A percentile compares a stretch with the other conserved stretches of the same genome.
These are phyloP conservation scores for Zymoseptoria tritici DNA, from an alignment of 2,329 filamentous ascomycete species.

Conservation along the genomic window DNA sequence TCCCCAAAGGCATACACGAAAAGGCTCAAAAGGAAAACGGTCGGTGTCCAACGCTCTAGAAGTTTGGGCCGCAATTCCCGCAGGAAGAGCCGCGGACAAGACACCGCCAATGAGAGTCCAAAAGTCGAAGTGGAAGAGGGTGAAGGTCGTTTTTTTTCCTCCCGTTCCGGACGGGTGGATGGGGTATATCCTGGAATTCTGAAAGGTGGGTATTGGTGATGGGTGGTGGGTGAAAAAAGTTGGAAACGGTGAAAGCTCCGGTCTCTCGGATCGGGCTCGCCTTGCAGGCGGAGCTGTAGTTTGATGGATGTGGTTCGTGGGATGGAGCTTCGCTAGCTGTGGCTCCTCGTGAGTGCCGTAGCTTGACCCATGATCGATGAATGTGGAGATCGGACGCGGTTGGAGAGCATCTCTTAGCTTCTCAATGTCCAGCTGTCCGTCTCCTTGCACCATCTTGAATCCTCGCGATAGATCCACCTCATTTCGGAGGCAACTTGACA, in stretches of 20 bases:
- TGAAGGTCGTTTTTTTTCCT: not conserved
- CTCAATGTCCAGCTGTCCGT: not conserved
- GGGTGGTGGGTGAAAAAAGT: not conserved
- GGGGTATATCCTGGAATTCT: not conserved
- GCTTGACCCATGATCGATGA: not conserved
- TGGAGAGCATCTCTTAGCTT: not conserved
- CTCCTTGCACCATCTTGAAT: not conserved
- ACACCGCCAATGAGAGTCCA: no score
- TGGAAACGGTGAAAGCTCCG: not conserved
- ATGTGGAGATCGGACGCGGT: not conserved
- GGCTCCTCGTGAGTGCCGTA: not conserved
- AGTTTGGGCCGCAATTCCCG: not conserved
- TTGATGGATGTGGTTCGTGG: not conserved
- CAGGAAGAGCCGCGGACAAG: not conserved
- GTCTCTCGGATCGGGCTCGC: not conserved
- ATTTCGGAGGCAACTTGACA: conserved; percentile 35
- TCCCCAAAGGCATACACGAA: not conserved
- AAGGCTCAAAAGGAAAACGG: not conserved
- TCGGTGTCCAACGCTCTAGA: not conserved
- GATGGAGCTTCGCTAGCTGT: not conserved
- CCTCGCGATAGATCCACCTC: not conserved
- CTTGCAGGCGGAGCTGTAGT: not conserved
- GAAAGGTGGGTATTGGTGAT: not conserved
- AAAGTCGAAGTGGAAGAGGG: not conserved
- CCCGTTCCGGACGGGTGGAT: not conserved